Evolutionary conservation across 1,284 basidiomycete species (phyloP), one percentile per base, ranked within the genome.

Genomic region (Ganoderma meredithae): DNA sequence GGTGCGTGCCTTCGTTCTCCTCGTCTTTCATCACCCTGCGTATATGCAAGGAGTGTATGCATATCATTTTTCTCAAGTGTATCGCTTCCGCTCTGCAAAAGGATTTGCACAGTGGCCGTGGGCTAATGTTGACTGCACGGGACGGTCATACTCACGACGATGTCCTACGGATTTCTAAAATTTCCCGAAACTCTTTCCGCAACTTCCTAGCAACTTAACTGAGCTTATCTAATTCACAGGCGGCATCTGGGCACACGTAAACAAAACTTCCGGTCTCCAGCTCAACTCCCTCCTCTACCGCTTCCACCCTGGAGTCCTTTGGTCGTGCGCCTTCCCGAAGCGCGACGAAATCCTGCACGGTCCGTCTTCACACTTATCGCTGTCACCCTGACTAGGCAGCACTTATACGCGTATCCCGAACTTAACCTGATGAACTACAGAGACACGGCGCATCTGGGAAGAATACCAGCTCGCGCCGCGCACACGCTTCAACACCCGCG

Each of bases 161-260:
- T 3, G 27, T 31, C 27, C 27, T 31, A 31, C 1, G 27, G 27
- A 31, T 3, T 31, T 31, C 27, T 31, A 31, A n/a, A n/a, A n/a
- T n/a, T n/a, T n/a, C n/a, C n/a, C n/a, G n/a, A n/a, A n/a, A 31
- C 3, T 31, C 3, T 31, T 2, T 3, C 27, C 36, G 3, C 2
- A 8, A 36, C 36, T 36, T 7, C 7, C 36, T 9, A 9, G 9
- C 6, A 36, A 9, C 7, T 36, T 7, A 6, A 36, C 7, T 76
- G 22, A 13, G 33, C 64, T n/a, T 13, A 5, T 6, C 2, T 39
- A 2, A 44, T 13, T 4, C 33, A 19, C 22, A 78, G 86, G 86
- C 25, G 89, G 89, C 0, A 88, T 91, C 58, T 91, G 89, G 89
- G 79, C 86, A 0, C 82, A 85, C 59, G 88, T 90, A 60, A 90